These are phyloP conservation scores for Anethum foeniculum DNA, from an alignment of 140 eudicot species.

Conservation along the genomic window DNA sequence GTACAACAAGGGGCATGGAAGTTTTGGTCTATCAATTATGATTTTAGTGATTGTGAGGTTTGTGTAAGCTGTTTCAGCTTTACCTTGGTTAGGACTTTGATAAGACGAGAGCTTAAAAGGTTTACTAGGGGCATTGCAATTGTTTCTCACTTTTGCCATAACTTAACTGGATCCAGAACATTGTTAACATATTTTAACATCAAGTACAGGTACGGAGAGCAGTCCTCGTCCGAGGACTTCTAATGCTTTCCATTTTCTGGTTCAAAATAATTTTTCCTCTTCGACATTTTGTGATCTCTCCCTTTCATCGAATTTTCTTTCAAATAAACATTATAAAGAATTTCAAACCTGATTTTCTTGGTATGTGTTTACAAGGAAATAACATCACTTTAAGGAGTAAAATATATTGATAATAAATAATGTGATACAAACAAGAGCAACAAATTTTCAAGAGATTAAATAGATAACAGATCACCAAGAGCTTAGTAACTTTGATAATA, in stretches of 20 bases:
- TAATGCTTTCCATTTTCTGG: background rate
- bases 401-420: too few relatives aligned
- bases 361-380: background rate
- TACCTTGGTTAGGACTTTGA: background rate
- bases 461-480: background rate
- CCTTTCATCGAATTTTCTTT: background rate
- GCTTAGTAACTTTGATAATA: background rate
- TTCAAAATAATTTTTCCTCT: background rate
- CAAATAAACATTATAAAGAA: background rate
- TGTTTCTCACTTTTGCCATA: background rate
- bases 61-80: background rate
- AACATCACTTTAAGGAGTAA: background rate
- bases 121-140: background rate
- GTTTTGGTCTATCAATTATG: background rate
- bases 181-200: background rate
- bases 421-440: background rate
- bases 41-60: background rate
- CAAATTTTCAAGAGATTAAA: background rate
- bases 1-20: background rate
- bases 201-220: background rate
- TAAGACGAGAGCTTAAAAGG: background rate
- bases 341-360: background rate
- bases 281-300: background rate
- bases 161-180: background rate
- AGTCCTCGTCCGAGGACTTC: background rate